These are phyloP conservation scores for Colletotrichum paranaense DNA, from an alignment of 2,329 filamentous ascomycete genomes.

Conservation along the genomic window DNA sequence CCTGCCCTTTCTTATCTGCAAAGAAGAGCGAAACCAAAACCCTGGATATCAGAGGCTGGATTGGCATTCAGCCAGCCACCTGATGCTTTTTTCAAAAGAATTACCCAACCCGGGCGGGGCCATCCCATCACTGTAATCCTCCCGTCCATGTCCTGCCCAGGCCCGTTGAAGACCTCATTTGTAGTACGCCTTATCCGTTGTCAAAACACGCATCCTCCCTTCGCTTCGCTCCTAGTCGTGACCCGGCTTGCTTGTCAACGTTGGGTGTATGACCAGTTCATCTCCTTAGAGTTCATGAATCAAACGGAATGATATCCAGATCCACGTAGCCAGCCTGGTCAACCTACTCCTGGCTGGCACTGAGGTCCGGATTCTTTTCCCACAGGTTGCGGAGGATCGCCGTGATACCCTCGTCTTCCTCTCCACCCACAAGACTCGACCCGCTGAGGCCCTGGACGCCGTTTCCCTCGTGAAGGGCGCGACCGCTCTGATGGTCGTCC, in stretches of 20 bases:
- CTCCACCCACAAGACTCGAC: slow-evolving; percentile 59
- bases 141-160: not conserved
- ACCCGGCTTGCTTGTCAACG: too few relatives aligned
- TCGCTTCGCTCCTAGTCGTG: not conserved
- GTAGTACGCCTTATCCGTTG: not conserved
- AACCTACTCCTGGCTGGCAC: slow-evolving; percentile 62
- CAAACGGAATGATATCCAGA: not conserved
- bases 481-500: slow-evolving; percentile 48
- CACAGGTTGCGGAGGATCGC: slow-evolving; percentile 68
- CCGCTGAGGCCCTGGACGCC: slow-evolving; percentile 56
- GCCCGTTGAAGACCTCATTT: not conserved
- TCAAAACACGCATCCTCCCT: not conserved
- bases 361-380: slow-evolving; percentile 70
- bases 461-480: slow-evolving; percentile 45
- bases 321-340: slow-evolving; percentile 6
- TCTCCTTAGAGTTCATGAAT: not conserved
- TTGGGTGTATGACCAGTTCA: not conserved
- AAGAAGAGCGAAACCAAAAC: not conserved
- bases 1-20: not conserved
- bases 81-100: too few relatives aligned
- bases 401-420: slow-evolving; percentile 62
- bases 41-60: too few relatives aligned
- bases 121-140: not conserved
- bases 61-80: too few relatives aligned
- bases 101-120: too few relatives aligned